Conservation (phyloP, 306 rosid genomes). For the Cucumis hystrix region DNA sequence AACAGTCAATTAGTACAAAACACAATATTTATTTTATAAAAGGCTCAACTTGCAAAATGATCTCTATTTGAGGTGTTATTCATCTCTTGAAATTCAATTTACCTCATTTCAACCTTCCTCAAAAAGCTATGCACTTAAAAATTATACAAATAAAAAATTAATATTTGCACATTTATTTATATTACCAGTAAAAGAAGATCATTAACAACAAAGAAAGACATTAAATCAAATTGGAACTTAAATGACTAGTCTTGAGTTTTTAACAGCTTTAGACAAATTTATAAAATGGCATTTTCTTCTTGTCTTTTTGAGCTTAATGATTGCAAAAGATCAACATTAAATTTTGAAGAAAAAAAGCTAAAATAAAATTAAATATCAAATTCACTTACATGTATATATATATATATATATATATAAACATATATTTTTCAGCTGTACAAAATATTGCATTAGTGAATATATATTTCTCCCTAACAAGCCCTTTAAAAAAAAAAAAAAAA, state of each 20-base stretch:
- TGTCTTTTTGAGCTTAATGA: neutral
- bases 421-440: neutral
- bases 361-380: neutral
- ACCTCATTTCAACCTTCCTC: neutral
- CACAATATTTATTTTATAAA: neutral
- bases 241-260: neutral
- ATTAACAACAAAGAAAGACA: neutral
- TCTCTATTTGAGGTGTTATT: neutral
- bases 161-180: neutral
- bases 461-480: neutral
- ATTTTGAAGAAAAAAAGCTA: neutral
- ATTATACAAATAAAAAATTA: neutral
- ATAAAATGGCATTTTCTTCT: neutral
- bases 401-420: no score
- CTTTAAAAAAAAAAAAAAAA: neutral
- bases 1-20: neutral
- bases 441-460: neutral
- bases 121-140: neutral
- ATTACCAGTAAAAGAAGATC: neutral
- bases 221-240: neutral
- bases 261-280: neutral
- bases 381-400: neutral
- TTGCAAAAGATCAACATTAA: neutral
- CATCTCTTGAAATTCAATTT: neutral
- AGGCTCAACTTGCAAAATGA: neutral